Percentiles rank a stretch among this genome's conserved stretches.
Conservation (phyloP, 495 filamentous ascomycete species). For the Rhypophila decipiens region DNA sequence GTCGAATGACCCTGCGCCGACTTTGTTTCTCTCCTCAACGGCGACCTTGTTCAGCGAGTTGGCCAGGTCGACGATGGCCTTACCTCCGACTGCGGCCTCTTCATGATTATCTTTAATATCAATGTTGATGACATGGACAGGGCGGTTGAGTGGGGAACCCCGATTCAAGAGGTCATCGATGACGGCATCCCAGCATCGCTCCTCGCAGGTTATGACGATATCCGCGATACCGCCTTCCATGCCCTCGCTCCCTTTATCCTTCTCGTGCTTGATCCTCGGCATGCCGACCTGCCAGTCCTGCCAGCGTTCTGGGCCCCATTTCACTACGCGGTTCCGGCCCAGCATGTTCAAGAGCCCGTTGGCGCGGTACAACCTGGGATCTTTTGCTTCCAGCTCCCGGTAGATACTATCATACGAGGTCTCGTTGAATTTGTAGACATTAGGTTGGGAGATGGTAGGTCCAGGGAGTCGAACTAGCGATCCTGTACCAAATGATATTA, state of each 20-base stretch:
- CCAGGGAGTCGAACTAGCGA: constrained; percentile 92
- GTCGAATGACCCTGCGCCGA: constrained; percentile 60
- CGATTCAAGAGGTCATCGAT: constrained; percentile 86
- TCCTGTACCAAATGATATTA: constrained; percentile 96
- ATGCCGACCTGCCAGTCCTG: constrained; percentile 92
- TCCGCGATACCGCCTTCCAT: constrained; percentile 89
- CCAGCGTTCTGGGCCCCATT: constrained; percentile 95
- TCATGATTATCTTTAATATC: constrained; percentile 99
- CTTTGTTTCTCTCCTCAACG: constrained; percentile 60
- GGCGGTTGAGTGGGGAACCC: constrained; percentile 75
- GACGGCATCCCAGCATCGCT: constrained; percentile 97
- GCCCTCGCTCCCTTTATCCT: constrained; percentile 66
- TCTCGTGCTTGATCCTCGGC: constrained; percentile 59
- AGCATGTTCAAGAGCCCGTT: constrained; percentile 97
- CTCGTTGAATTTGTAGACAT: constrained; percentile 94
- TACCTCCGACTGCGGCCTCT: constrained; percentile 85
- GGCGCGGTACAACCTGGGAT: constrained; percentile 78
- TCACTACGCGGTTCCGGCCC: constrained; percentile 82
- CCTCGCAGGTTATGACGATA: constrained; percentile 94
- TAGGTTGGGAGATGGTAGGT: constrained; percentile 83
- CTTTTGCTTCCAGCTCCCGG: constrained; percentile 75
- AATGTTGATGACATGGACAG: constrained; percentile 95
- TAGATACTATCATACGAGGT: constrained; percentile 92
- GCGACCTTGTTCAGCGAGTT: constrained; percentile 81
- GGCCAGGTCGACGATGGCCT: constrained; percentile 87